Base-by-base conservation (phyloP, 306 rosid genomes). In the Trifolium dubium region DNA sequence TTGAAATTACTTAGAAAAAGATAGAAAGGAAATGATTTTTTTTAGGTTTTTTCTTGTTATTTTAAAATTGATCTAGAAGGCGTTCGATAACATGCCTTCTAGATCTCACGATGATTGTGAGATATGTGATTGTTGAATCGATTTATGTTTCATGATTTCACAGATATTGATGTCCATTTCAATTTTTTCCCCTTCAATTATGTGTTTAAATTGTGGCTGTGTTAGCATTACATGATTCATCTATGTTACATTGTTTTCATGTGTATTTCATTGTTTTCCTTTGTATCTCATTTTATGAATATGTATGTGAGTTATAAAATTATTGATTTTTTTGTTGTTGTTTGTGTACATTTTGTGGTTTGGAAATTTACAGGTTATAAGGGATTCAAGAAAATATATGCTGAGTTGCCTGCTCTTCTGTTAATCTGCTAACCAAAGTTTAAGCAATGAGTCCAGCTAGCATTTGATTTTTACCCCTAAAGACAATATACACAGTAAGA, bases 381-480 rank as follows among this genome's bases (percentile, higher is more conserved):
- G 85, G 93, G 86, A 80, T 84, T 86, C 74, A 73, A 85, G 82
- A 58, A 78, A 80, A 82, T 74, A 75, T 82, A 85, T 74, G 84
- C 77, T 69, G 75, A 76, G 70, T 71, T 71, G 71, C 85, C 75
- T 75, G 62, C 74, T 67, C 67, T 75, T 69, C 69, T 67, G 59
- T 63, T 69, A 80, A 46, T 54, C 63, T 78, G 85, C 62, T 77
- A 64, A 65, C 68, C 77, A 59, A 47, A 67, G 77, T 55, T 77
- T 70, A 50, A 79, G 83, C 78, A 66, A 74, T 78, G 82, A 69
- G 37, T 72, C 53, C 85, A 73, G 71, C 71, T 19, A 19, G 82
- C 86, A 72, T 84, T 63, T 73, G 85, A 77, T 68, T 46, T 73
- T 40, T 39, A 44, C 76, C 66, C 70, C 70, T 13, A 63, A 49